These are phyloP conservation scores for Penicillium sp. DNA, from an alignment of 2,329 filamentous ascomycete species.

Conservation along the genomic window DNA sequence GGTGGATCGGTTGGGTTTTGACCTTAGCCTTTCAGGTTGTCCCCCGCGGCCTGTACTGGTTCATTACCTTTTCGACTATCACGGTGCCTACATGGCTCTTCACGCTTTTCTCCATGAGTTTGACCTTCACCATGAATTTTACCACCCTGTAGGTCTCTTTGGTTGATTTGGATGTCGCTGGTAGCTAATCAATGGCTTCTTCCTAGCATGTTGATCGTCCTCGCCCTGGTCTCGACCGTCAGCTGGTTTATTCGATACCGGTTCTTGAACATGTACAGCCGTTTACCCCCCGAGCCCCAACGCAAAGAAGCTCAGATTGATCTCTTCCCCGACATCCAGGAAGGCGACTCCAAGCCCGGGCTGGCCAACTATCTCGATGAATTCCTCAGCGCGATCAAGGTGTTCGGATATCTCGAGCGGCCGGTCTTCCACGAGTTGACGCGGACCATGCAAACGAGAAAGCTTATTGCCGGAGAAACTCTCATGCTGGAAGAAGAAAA, in stretches of 20 bases:
- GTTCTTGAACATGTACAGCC: constrained; percentile 94
- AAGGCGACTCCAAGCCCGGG: constrained; percentile 84
- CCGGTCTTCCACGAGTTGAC: constrained; percentile 98
- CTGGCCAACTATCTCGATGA: constrained; percentile 96
- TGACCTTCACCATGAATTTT: constrained; percentile 98
- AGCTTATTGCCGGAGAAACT: constrained; percentile 93
- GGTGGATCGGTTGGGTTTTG: constrained; percentile 50
- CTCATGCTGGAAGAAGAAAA: constrained; percentile 95
- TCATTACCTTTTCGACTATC: constrained; percentile 80
- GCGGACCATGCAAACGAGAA: constrained; percentile 95
- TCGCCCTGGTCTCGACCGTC: constrained; percentile 74
- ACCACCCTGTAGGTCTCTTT: constrained; percentile 72
- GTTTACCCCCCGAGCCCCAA: constrained; percentile 88
- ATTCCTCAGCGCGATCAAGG: constrained; percentile 97
- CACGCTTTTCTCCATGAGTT: constrained; percentile 81
- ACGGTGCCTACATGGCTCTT: constrained; percentile 88
- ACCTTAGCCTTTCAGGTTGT: constrained; percentile 53
- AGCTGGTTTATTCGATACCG: constrained; percentile 95
- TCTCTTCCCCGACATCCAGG: constrained; percentile 88
- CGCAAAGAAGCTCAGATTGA: constrained; percentile 95
- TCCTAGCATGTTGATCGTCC: constrained; percentile 69
- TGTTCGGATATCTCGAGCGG: constrained; percentile 94
- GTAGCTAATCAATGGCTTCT: constrained; percentile 4
- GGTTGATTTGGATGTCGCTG: neutral
- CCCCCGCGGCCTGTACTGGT: constrained; percentile 68